Conservation (phyloP, 441 rosid species). For the Pelargonium fulgidum region DNA sequence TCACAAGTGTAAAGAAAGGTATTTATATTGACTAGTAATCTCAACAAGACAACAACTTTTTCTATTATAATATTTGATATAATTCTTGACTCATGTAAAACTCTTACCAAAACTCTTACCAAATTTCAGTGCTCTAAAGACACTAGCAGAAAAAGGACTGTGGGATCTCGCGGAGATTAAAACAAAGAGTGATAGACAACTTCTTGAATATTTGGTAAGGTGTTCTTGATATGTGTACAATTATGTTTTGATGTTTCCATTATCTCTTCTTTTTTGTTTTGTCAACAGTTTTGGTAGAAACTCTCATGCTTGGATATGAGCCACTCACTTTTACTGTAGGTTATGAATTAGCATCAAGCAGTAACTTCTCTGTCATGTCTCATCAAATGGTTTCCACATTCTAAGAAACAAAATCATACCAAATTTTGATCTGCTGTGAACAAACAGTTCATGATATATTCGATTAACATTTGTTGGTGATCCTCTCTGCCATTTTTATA, state of each 20-base stretch:
- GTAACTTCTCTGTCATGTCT: neutral
- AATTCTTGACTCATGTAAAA: constrained; percentile 1
- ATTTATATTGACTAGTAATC: constrained; percentile 14
- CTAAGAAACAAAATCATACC: too few species aligned
- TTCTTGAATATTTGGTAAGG: constrained; percentile 69
- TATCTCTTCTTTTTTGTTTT: neutral
- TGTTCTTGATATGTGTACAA: constrained; percentile 5
- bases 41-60: neutral
- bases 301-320: neutral
- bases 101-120: neutral
- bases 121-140: constrained; percentile 56
- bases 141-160: constrained; percentile 70
- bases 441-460: neutral
- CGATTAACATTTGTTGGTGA: neutral
- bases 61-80: constrained; percentile 14
- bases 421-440: neutral
- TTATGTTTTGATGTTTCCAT: neutral
- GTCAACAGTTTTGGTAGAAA: neutral
- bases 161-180: constrained; percentile 90
- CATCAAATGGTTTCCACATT: too few species aligned
- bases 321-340: neutral
- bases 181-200: constrained; percentile 55
- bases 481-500: too few species aligned
- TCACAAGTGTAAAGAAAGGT: constrained; percentile 80
- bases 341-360: neutral